These are phyloP conservation scores for Babesia microti DNA, from an alignment of 169 alveolate genomes.

Conservation along the genomic window DNA sequence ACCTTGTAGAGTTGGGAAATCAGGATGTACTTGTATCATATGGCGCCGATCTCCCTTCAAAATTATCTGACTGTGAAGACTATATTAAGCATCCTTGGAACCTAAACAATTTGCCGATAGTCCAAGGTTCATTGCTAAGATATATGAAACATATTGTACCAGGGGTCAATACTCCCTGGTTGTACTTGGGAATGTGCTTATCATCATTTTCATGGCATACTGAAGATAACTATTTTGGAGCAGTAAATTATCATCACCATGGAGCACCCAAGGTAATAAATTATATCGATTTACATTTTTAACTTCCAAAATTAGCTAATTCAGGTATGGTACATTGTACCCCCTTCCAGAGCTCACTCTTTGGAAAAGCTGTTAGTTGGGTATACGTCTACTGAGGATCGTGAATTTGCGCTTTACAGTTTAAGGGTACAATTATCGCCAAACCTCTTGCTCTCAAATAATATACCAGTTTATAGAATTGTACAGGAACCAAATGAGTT, in stretches of 20 bases:
- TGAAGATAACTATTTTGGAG: slow-evolving; percentile 84
- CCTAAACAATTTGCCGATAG: slow-evolving; percentile 48
- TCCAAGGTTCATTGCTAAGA: slow-evolving; percentile 61
- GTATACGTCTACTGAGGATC: slow-evolving; percentile 38
- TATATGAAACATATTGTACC: slow-evolving; percentile 59
- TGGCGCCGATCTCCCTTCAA: slow-evolving; percentile 49
- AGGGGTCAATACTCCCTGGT: slow-evolving; percentile 86
- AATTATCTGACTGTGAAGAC: slow-evolving; percentile 15
- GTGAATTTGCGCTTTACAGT: slow-evolving; percentile 60
- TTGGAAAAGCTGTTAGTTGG: slow-evolving; percentile 68
- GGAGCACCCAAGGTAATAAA: slow-evolving; percentile 80
- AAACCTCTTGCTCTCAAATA: slow-evolving; percentile 60
- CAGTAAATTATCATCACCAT: slow-evolving; percentile 82
- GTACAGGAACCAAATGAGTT: slow-evolving; percentile 80
- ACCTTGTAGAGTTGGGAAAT: slow-evolving; percentile 32
- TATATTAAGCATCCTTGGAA: slow-evolving; percentile 59
- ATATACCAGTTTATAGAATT: slow-evolving; percentile 66
- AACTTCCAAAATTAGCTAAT: not conserved
- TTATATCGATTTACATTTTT: too few species aligned
- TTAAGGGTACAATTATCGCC: slow-evolving; percentile 77
- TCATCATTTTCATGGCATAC: slow-evolving; percentile 92
- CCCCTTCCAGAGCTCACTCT: slow-evolving; percentile 65
- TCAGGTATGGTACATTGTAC: slow-evolving; percentile 81
- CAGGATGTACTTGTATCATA: slow-evolving; percentile 36
- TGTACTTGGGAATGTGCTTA: slow-evolving; percentile 81